Evolutionary conservation across 768 basidiomycete species (phyloP).

Genomic region (Sarcodon sp.): DNA sequence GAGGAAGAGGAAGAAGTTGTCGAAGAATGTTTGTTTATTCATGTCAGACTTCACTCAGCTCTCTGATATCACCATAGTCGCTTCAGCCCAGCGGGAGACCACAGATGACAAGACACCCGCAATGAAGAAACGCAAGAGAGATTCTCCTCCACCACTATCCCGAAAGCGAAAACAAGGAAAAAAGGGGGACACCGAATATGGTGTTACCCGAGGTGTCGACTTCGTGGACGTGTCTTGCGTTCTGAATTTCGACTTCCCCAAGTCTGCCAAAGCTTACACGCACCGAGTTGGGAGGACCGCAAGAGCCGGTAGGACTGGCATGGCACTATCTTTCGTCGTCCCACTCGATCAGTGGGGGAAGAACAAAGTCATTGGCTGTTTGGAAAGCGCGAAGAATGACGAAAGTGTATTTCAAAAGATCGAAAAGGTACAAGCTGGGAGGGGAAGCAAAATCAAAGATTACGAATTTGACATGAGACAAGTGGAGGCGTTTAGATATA

Average conservation of each 20-base stretch:
- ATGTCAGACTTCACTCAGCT: conserved; percentile 1
- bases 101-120: conserved; percentile 10
- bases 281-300: conserved; percentile 96
- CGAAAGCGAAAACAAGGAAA: conserved; percentile 36
- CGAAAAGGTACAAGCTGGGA: conserved; percentile 56
- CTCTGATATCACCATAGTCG: conserved; percentile 32
- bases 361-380: conserved; percentile 57
- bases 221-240: conserved; percentile 96
- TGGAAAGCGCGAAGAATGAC: conserved; percentile 62
- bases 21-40: conserved; percentile 18
- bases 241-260: conserved; percentile 96
- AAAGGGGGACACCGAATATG: conserved; percentile 63
- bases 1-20: conserved; percentile 25
- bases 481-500: conserved; percentile 94
- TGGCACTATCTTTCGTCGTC: conserved; percentile 84
- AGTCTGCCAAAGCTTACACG: conserved; percentile 77
- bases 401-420: conserved; percentile 70
- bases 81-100: conserved; percentile 35
- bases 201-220: conserved; percentile 91
- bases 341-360: conserved; percentile 55
- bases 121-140: conserved; percentile 47
- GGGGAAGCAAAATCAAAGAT: conserved; percentile 56
- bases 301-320: conserved; percentile 87
- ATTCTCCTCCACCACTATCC: conserved; percentile 25
- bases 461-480: conserved; percentile 93